A percentile compares a stretch with the other conserved stretches of the same genome.
These are phyloP conservation scores for Aspergillus hancockii DNA, from an alignment of 495 filamentous ascomycete genomes.

Conservation along the genomic window DNA sequence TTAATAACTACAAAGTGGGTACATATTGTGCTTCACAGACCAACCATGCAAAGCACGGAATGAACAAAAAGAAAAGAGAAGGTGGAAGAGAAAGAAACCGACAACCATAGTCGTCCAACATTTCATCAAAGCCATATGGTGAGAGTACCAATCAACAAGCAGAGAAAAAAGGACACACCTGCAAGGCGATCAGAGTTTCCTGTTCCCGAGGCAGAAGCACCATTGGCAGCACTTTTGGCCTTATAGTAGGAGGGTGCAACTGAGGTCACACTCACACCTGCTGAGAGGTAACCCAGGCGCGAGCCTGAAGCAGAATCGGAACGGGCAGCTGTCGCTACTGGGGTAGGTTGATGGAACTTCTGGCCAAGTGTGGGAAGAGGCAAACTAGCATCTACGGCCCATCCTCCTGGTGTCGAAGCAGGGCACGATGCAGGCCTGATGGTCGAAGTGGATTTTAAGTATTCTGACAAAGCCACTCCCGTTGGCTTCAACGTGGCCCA, in stretches of 20 bases:
- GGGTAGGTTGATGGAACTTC: conserved; percentile 20
- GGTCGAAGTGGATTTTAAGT: conserved; percentile 61
- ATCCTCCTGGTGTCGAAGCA: conserved; percentile 63
- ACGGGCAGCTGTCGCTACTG: not conserved
- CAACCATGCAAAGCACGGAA: not conserved
- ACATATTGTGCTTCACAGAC: not conserved
- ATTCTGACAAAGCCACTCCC: conserved; percentile 63
- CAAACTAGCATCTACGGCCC: conserved; percentile 69
- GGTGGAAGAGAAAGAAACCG: not conserved
- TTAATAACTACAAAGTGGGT: not conserved
- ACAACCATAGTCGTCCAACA: not conserved
- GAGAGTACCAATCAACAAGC: not conserved
- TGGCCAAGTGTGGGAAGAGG: conserved; percentile 67
- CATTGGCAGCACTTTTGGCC: not conserved
- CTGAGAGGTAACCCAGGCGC: not conserved
- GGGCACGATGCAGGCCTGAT: conserved; percentile 63
- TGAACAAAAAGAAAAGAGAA: conserved; percentile 5
- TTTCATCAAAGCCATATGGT: conserved; percentile 6
- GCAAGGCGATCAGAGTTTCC: not conserved
- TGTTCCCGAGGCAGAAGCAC: not conserved
- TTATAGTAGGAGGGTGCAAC: not conserved
- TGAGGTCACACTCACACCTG: conserved; percentile 3
- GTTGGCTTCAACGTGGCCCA: conserved; percentile 74
- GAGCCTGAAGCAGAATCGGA: not conserved
- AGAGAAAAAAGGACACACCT: not conserved